Conservation (phyloP, 768 basidiomycete species). For the Tremella mesenterica region DNA sequence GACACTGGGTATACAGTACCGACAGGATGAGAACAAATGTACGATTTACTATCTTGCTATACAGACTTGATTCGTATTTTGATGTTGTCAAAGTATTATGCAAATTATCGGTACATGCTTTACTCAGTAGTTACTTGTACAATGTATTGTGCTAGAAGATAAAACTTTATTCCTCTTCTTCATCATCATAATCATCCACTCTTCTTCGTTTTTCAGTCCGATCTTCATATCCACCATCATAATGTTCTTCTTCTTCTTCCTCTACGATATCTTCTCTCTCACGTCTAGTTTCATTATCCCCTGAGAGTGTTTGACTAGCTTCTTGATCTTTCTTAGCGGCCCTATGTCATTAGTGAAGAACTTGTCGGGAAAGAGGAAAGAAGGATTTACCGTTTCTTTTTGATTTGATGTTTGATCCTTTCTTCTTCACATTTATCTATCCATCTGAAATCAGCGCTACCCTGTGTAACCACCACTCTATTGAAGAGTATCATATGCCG, state of each 20-base stretch:
- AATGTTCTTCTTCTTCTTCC: not conserved
- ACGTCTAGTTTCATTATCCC: not conserved
- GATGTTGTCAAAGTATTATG: too few species aligned
- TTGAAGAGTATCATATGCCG: too few species aligned
- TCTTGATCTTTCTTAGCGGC: too few species aligned
- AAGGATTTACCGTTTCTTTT: slow-evolving; percentile 24
- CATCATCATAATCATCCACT: slow-evolving; percentile 1
- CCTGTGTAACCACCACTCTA: too few species aligned
- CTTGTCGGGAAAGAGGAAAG: not conserved
- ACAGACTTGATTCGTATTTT: too few species aligned
- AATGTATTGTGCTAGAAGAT: too few species aligned
- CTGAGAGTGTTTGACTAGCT: slow-evolving; percentile 22
- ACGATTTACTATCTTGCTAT: too few species aligned
- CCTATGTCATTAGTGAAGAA: too few species aligned
- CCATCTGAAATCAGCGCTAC: slow-evolving; percentile 28
- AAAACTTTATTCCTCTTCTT: slow-evolving; percentile 3
- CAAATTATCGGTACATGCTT: not conserved
- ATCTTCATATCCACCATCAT: slow-evolving; percentile 2
- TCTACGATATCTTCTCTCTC: not conserved
- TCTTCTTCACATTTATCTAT: slow-evolving; percentile 41
- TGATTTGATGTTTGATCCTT: slow-evolving; percentile 20
- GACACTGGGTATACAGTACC: too few species aligned
- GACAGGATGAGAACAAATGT: too few species aligned
- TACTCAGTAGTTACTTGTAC: not conserved
- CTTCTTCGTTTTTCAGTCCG: slow-evolving; percentile 1